Percentiles rank a stretch among this genome's conserved stretches.
These are phyloP conservation scores for Monosporozyma unispora DNA, from an alignment of 805 yeast species.

Conservation along the genomic window DNA sequence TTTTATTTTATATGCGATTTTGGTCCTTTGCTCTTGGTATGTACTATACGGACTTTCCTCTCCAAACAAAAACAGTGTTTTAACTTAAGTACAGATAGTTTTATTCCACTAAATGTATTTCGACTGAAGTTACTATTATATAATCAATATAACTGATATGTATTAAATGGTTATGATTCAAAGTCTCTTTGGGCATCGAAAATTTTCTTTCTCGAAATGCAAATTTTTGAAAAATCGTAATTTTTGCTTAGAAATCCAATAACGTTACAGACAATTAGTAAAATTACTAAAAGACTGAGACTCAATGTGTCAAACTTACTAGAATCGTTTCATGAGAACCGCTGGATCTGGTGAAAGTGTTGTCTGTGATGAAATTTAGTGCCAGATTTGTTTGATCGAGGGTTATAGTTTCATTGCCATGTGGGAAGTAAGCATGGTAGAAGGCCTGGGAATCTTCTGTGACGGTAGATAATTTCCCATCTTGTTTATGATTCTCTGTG, in stretches of 20 bases:
- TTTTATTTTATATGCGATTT: too few relatives aligned
- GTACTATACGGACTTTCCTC: not conserved
- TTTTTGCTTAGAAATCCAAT: not conserved
- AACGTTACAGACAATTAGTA: not conserved
- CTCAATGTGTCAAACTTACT: conserved; percentile 6
- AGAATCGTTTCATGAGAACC: conserved; percentile 18
- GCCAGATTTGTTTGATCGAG: conserved; percentile 10
- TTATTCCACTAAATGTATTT: not conserved
- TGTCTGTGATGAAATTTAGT: conserved; percentile 9
- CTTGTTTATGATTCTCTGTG: not conserved
- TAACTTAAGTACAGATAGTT: too few relatives aligned
- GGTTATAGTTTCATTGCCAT: conserved; percentile 3
- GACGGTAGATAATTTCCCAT: not conserved
- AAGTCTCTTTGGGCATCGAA: not conserved
- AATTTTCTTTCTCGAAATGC: not conserved
- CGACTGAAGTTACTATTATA: too few relatives aligned
- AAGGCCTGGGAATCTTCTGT: conserved; percentile 8
- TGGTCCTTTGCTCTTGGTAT: too few relatives aligned
- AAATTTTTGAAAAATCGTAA: not conserved
- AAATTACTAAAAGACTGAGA: not conserved
- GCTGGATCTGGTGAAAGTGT: conserved; percentile 19
- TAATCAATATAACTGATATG: too few relatives aligned
- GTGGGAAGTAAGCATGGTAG: conserved; percentile 8
- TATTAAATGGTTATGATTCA: too few relatives aligned
- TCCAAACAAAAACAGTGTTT: not conserved